These are phyloP conservation scores for Didymella pinodella DNA, from an alignment of 2,329 filamentous ascomycete genomes.

Conservation along the genomic window DNA sequence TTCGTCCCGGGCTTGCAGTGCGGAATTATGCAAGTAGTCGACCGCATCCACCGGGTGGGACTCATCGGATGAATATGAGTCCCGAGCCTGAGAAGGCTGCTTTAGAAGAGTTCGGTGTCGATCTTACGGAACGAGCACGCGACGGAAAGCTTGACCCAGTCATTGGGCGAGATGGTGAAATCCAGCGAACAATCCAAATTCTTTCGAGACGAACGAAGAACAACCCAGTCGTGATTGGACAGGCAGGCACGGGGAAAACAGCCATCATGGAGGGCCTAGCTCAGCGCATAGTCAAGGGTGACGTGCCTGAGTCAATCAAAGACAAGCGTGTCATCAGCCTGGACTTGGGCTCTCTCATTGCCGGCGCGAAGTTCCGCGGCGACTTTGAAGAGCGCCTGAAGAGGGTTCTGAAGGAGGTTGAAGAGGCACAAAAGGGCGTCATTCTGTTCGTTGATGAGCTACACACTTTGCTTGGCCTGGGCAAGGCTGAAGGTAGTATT, in stretches of 20 bases:
- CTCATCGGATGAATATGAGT: slow-evolving; percentile 90
- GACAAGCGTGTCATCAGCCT: slow-evolving; percentile 88
- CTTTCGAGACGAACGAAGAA: slow-evolving; percentile 94
- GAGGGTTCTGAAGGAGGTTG: slow-evolving; percentile 87
- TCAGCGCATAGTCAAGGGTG: slow-evolving; percentile 86
- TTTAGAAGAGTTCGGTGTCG: slow-evolving; percentile 88
- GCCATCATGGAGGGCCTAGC: slow-evolving; percentile 91
- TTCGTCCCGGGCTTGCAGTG: slow-evolving; percentile 53
- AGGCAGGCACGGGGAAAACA: slow-evolving; percentile 91
- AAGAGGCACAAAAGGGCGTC: slow-evolving; percentile 85
- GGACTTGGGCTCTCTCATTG: slow-evolving; percentile 91
- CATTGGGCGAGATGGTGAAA: slow-evolving; percentile 90
- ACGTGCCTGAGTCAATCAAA: slow-evolving; percentile 95
- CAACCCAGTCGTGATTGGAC: slow-evolving; percentile 92
- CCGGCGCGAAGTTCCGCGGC: slow-evolving; percentile 92
- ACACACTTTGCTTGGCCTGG: slow-evolving; percentile 88
- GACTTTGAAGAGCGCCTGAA: slow-evolving; percentile 97
- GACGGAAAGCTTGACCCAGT: slow-evolving; percentile 94
- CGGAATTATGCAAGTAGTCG: slow-evolving; percentile 66
- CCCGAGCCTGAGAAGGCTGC: slow-evolving; percentile 81
- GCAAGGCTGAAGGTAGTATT: slow-evolving; percentile 94
- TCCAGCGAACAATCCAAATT: slow-evolving; percentile 93
- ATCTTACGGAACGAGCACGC: slow-evolving; percentile 83
- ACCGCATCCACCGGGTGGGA: slow-evolving; percentile 88
- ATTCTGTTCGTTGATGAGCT: slow-evolving; percentile 96